Base-by-base conservation (phyloP, 345 rosid genomes). In the Litchi chinensis region DNA sequence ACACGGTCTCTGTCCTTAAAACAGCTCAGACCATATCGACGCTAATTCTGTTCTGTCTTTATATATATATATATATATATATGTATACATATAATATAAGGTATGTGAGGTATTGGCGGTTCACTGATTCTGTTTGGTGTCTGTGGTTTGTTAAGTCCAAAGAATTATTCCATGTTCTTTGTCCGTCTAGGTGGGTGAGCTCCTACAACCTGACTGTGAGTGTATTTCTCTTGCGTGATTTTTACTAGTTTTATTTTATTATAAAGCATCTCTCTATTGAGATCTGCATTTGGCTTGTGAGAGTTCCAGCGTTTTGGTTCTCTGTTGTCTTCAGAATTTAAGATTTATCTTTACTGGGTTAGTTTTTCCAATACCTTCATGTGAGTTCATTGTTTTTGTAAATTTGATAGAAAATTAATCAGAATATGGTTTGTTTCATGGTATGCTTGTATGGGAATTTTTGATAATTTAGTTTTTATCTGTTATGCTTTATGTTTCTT, bases 111-210 rank as follows among this genome's bases (percentile, higher is more conserved):
- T 15, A 4, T 60, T 18, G 0, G 41, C 8, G 43, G 43, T 60
- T 37, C 71, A 75, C 50, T 19, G 63, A 6, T 19, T 68, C 82
- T 43, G 73, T 41, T 50, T 15, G 18, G 5, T 57, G 77, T 82
- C 77, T 62, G 79, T 41, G n/a, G 32, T 64, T 78, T 76, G 76
- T 74, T 4, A 28, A 41, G 68, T 67, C 48, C 82, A 63, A 63
- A 75, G 73, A 76, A 75, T 66, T 66, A 75, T 19, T 76, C 71
- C 88, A 86, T 81, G 87, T 86, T 82, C 79, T 43, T 68, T 28
- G 48, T 28, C 88, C 79, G 87, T 82, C 77, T 82, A 72, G 77
- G 81, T 88, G 82, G 69, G 28, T 60, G 65, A 60, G 65, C 65
- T 16, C n/a, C 59, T 16, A 52, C 6, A 4, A 16, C 19, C 5